Conservation (phyloP, 2,329 filamentous ascomycete species). For the Curvularia sp. region DNA sequence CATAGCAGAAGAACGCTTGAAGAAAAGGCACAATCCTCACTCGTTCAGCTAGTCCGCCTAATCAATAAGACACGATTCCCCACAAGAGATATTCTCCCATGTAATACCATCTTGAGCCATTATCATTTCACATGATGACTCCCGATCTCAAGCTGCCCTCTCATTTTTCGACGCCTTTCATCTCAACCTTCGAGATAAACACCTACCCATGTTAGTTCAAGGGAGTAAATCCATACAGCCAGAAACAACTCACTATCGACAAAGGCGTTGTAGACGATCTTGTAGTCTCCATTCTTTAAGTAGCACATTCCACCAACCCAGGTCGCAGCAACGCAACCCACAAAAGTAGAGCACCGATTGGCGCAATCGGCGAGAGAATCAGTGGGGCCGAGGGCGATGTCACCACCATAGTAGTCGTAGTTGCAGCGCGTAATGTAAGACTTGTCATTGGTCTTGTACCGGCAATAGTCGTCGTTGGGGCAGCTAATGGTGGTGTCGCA, state of each 20-base stretch:
- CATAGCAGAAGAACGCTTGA: background rate
- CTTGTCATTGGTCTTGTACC: slow-evolving; percentile 7
- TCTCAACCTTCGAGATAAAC: slow-evolving; percentile 1
- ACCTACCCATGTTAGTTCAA: slow-evolving; percentile 3
- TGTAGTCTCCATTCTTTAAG: slow-evolving; percentile 11
- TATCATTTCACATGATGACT: background rate
- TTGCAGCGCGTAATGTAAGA: slow-evolving; percentile 14
- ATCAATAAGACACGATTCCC: background rate
- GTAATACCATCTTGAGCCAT: background rate
- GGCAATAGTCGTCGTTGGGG: slow-evolving; percentile 15
- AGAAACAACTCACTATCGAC: slow-evolving; percentile 12
- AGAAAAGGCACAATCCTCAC: background rate
- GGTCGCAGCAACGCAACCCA: slow-evolving; percentile 13
- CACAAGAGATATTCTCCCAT: background rate
- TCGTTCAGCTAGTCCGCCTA: background rate
- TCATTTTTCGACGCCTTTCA: background rate
- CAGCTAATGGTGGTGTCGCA: slow-evolving; percentile 12
- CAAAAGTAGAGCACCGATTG: slow-evolving; percentile 5
- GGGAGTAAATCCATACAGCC: background rate
- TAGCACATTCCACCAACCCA: slow-evolving; percentile 13
- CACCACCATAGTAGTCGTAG: slow-evolving; percentile 20
- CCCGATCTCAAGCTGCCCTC: too few species aligned
- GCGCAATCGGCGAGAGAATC: slow-evolving; percentile 7
- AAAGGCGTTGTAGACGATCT: slow-evolving; percentile 7
- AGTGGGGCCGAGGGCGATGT: slow-evolving; percentile 5